These are phyloP conservation scores for Cucurbita moschata DNA, from an alignment of 306 rosid species.

Conservation along the genomic window DNA sequence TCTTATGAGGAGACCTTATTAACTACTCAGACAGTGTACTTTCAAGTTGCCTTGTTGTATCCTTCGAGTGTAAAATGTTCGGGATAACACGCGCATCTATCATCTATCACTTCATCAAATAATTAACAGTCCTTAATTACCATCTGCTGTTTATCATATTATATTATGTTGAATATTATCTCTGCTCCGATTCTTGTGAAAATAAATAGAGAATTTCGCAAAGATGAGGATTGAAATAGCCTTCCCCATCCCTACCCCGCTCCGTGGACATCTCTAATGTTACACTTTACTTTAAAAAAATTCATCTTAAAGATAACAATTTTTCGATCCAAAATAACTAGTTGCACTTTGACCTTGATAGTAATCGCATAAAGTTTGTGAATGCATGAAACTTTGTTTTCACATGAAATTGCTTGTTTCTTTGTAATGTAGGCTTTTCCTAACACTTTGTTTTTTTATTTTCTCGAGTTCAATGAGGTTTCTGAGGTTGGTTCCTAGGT, in stretches of 20 bases:
- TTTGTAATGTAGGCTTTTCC: background rate
- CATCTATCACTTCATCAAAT: background rate
- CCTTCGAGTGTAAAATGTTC: slow-evolving; percentile 34
- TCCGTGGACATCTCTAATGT: background rate
- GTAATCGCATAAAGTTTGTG: background rate
- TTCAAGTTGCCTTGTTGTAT: slow-evolving; percentile 98
- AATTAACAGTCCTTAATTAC: background rate
- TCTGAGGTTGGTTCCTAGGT: slow-evolving; percentile 3
- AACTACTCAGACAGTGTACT: slow-evolving; percentile 83
- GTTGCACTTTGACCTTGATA: background rate
- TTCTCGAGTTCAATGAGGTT: background rate
- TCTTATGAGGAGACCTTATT: slow-evolving; percentile 86
- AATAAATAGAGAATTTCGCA: no score
- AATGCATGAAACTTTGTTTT: background rate
- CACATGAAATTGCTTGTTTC: background rate
- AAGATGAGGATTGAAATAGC: no score
- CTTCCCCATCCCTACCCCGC: no score
- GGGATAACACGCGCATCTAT: background rate
- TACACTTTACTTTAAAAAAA: background rate
- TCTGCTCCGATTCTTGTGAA: no score
- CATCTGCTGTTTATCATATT: background rate
- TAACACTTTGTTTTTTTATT: background rate
- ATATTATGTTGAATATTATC: no score
- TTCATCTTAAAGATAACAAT: background rate
- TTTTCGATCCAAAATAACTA: background rate